Percentiles rank a stretch among this genome's conserved stretches.
Evolutionary conservation across 1,284 basidiomycete genomes (phyloP).

Genomic region (Hemileia vastatrix): DNA sequence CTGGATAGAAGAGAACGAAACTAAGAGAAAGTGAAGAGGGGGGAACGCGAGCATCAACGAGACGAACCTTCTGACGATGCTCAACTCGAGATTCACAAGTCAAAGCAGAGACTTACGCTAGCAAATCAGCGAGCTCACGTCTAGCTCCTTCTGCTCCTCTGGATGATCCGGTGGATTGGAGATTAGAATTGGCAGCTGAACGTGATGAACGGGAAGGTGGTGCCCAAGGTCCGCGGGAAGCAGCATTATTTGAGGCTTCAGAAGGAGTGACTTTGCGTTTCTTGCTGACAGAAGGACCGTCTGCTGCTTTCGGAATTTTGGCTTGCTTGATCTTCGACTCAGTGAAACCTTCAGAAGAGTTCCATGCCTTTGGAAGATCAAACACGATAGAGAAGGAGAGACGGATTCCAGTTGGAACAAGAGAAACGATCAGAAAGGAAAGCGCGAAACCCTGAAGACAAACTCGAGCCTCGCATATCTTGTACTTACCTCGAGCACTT

Average conservation of each 20-base stretch:
- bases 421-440: background rate
- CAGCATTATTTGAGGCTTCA: background rate
- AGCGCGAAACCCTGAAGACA: background rate
- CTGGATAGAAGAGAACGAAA: background rate
- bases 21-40: background rate
- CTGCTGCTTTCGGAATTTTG: background rate
- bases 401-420: background rate
- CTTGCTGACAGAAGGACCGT: background rate
- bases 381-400: background rate
- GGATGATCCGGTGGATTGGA: background rate
- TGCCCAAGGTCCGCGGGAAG: background rate
- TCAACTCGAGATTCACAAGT: background rate
- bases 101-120: background rate
- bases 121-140: background rate
- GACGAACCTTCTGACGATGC: background rate
- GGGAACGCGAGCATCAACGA: background rate
- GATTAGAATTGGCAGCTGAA: background rate
- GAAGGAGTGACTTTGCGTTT: background rate
- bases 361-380: background rate
- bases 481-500: background rate
- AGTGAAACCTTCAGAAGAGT: background rate
- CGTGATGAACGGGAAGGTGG: background rate
- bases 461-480: background rate
- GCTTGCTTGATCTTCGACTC: background rate
- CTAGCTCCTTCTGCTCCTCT: background rate